A percentile compares a stretch with the other conserved stretches of the same genome.
Conservation (phyloP, 2,329 filamentous ascomycete genomes). For the Xylariales sp. region DNA sequence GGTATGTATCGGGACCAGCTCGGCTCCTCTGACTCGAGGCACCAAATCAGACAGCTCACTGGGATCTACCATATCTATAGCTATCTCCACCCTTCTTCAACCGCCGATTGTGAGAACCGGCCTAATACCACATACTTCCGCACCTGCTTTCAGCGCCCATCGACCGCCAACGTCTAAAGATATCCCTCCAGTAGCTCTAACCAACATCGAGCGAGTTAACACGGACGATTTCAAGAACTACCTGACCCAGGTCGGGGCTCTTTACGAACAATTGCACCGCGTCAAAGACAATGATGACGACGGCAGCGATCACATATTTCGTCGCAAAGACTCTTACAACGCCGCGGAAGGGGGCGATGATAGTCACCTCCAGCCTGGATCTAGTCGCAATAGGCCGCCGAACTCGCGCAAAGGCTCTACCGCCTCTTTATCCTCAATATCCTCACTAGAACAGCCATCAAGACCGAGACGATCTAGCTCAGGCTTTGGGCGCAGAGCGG, state of each 20-base stretch:
- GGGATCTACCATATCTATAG: slow-evolving; percentile 23
- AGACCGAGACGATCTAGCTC: slow-evolving; percentile 41
- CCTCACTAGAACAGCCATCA: slow-evolving; percentile 42
- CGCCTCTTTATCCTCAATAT: slow-evolving; percentile 44
- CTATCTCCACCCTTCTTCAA: slow-evolving; percentile 91
- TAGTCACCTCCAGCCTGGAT: slow-evolving; percentile 40
- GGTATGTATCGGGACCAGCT: slow-evolving; percentile 43
- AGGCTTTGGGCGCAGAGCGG: slow-evolving; percentile 50
- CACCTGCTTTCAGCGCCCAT: slow-evolving; percentile 65
- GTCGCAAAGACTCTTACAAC: slow-evolving; percentile 33
- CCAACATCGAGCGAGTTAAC: slow-evolving; percentile 81
- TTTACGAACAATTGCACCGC: slow-evolving; percentile 86
- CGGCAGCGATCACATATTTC: slow-evolving; percentile 33
- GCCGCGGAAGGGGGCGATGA: slow-evolving; percentile 41
- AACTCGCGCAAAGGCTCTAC: slow-evolving; percentile 35
- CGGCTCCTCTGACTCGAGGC: background rate
- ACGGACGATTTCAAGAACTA: slow-evolving; percentile 78
- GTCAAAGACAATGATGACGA: slow-evolving; percentile 75
- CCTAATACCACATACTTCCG: slow-evolving; percentile 71
- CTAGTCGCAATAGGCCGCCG: slow-evolving; percentile 25
- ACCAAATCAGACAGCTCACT: background rate
- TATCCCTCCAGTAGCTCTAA: slow-evolving; percentile 88
- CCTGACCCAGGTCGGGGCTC: slow-evolving; percentile 73
- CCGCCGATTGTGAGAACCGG: slow-evolving; percentile 87
- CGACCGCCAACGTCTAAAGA: slow-evolving; percentile 82